Conservation (phyloP, 805 yeast species). For the Cyberlindnera sargentensis region DNA sequence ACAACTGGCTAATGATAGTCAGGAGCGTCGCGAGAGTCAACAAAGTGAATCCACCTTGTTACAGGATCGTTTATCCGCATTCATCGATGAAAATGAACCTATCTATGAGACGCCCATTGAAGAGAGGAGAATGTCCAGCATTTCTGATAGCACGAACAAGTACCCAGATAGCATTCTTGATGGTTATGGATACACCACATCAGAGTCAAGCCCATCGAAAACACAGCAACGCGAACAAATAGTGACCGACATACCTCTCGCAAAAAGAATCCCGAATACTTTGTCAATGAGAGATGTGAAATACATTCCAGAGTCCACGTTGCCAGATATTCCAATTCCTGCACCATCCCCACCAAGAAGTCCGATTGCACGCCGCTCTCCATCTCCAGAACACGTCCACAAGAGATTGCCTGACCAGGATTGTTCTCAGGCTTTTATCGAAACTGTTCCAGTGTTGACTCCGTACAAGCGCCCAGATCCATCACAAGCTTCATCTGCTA, state of each 20-base stretch:
- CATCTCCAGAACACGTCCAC: too few relatives aligned
- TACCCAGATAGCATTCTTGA: constrained; percentile 23
- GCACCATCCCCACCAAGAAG: constrained; percentile 16
- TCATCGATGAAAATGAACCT: not conserved
- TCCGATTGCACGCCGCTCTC: constrained; percentile 3
- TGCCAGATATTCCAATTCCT: constrained; percentile 12
- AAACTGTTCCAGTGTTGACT: too few relatives aligned
- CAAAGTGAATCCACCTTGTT: not conserved
- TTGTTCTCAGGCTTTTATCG: too few relatives aligned
- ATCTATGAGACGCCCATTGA: not conserved
- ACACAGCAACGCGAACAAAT: constrained; percentile 2
- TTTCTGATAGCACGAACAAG: constrained; percentile 3
- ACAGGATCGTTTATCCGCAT: not conserved
- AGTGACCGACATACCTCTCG: not conserved
- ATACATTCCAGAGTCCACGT: constrained; percentile 18
- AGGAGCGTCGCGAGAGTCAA: not conserved
- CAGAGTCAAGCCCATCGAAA: constrained; percentile 4
- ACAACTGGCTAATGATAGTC: too few relatives aligned
- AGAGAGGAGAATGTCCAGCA: constrained; percentile 2
- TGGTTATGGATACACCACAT: not conserved
- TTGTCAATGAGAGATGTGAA: constrained; percentile 8
- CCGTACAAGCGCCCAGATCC: too few relatives aligned
- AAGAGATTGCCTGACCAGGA: too few relatives aligned
- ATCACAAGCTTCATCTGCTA: too few relatives aligned
- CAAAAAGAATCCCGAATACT: not conserved